These are phyloP conservation scores for Purshia tridentata DNA, from an alignment of 306 rosid genomes.

Conservation along the genomic window DNA sequence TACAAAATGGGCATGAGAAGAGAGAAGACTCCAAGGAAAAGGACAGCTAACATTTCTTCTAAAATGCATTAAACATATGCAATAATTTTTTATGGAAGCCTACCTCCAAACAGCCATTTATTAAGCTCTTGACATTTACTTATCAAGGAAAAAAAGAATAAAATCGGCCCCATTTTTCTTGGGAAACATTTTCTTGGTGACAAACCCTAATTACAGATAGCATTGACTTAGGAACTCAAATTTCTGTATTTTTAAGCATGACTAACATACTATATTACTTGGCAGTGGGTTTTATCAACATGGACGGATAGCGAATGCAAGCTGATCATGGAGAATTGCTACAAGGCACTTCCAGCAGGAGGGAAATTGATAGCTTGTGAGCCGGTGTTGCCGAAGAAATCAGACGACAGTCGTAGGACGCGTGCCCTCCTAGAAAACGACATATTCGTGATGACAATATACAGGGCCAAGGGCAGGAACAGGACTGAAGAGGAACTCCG, in stretches of 20 bases:
- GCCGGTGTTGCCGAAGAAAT: conserved; percentile 69
- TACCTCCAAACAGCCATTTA: no score
- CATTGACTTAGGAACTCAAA: not conserved
- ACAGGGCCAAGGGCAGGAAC: conserved; percentile 74
- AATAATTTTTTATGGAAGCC: no score
- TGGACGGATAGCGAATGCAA: conserved; percentile 89
- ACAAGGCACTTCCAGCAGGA: conserved; percentile 70
- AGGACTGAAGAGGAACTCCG: conserved; percentile 65
- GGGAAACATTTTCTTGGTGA: no score
- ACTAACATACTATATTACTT: not conserved
- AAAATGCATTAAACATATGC: no score
- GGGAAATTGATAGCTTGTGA: conserved; percentile 85
- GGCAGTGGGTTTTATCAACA: conserved; percentile 82
- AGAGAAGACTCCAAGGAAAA: no score
- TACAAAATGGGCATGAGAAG: no score
- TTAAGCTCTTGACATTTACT: no score
- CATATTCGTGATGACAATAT: conserved; percentile 84
- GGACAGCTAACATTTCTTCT: no score
- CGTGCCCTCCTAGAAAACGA: conserved; percentile 74
- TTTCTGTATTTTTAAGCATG: not conserved
- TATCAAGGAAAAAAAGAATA: no score
- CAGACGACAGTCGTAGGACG: conserved; percentile 75
- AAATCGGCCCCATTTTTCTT: no score
- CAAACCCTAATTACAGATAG: not conserved
- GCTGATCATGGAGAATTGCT: conserved; percentile 64